phyloP scores from a whole-genome alignment of 2,329 filamentous ascomycete genomes.

The Epichloe coenophiala region DNA sequence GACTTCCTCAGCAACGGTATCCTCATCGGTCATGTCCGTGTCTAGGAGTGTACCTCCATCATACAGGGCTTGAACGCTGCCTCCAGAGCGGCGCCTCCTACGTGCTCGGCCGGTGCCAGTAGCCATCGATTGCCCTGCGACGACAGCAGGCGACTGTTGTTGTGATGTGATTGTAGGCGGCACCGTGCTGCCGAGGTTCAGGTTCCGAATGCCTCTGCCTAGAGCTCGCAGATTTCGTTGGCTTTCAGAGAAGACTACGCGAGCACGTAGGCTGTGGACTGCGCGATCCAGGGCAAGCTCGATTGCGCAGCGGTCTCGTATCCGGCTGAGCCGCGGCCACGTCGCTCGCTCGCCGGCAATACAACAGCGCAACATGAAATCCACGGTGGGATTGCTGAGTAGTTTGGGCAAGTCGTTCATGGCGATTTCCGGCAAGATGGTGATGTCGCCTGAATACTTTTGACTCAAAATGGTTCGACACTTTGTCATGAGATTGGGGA shows the following conservation, averaged over 20 bases:
- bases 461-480: slow-evolving; percentile 71
- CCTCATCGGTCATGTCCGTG: slow-evolving; percentile 28
- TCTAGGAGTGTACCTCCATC: slow-evolving; percentile 24
- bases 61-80: slow-evolving; percentile 29
- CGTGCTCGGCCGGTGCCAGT: slow-evolving; percentile 17
- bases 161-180: neutral
- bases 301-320: slow-evolving; percentile 77
- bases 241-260: slow-evolving; percentile 55
- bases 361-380: slow-evolving; percentile 74
- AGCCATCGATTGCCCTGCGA: neutral
- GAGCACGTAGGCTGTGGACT: slow-evolving; percentile 53
- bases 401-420: slow-evolving; percentile 63
- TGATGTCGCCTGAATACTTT: slow-evolving; percentile 90
- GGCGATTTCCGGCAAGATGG: slow-evolving; percentile 70
- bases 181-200: slow-evolving; percentile 11
- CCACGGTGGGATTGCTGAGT: slow-evolving; percentile 68
- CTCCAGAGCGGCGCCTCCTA: slow-evolving; percentile 35
- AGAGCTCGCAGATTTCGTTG: slow-evolving; percentile 45
- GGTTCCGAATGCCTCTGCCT: slow-evolving; percentile 16
- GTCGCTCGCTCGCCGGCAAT: slow-evolving; percentile 72
- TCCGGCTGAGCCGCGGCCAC: slow-evolving; percentile 78
- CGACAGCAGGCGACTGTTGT: neutral
- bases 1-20: slow-evolving; percentile 30
- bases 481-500: slow-evolving; percentile 69
- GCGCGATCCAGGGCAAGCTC: slow-evolving; percentile 72